Evolutionary conservation across 73 alveolate species (phyloP), one percentile per base, ranked within the genome.

Genomic region (Halteria grandinella): DNA sequence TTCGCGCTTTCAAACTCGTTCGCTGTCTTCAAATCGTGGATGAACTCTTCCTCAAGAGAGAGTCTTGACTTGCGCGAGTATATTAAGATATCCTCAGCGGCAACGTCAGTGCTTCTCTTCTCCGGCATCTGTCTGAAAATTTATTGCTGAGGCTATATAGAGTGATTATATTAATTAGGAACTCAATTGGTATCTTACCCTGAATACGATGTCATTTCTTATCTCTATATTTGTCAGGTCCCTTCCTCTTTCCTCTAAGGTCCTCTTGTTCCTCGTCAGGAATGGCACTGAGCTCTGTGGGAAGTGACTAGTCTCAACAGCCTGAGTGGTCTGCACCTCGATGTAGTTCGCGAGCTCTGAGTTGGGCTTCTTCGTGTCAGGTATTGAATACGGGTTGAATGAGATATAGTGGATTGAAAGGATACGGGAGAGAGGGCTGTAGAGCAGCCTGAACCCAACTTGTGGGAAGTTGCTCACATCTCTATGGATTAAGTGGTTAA

Each of bases 351-450:
- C 28, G 15, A 15, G 8, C 17, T 66, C 80, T 10, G 23, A 20
- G 28, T 36, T 25, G 4, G 66, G 69, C 53, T 66, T 66, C 45
- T 66, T 66, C 20, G 43, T 66, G n/a, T n/a, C n/a, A n/a, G n/a
- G n/a, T n/a, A n/a, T n/a, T n/a, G n/a, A n/a, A n/a, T n/a, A 70
- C 23, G 83, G 83, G 21, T 70, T 70, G 18, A 51, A 10, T 1
- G 57, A 6, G 18, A 70, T 32, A 23, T 23, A 48, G 41, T 70
- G 83, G 29, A 70, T 28, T 0, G 72, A 27, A 0, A 70, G 53
- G 7, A 70, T 50, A 18, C 50, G 15, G 17, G 83, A 70, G 2
- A 27, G 1, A 1, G 54, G 54, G 15, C 60, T 28, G 23, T 31
- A 70, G 33, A 70, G 6, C 33, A 70, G 45, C 34, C 83, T 45